phyloP scores from a whole-genome alignment of 2,329 filamentous ascomycete species.

The Colletotrichum neosansevieriae region DNA sequence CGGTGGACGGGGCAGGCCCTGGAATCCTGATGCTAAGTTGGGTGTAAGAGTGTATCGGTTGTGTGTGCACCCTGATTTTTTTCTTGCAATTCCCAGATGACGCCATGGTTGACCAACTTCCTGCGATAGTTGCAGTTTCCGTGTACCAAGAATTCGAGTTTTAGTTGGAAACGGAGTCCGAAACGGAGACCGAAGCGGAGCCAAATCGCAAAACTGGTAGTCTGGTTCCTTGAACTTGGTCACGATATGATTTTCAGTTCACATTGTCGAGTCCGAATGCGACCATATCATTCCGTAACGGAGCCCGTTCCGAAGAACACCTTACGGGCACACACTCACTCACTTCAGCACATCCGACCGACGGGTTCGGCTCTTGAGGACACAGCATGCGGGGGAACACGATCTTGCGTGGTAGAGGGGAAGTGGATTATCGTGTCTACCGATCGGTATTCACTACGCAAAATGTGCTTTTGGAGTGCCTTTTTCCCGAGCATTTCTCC shows the following conservation, averaged over 20 bases:
- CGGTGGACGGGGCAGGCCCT: conserved; percentile 23
- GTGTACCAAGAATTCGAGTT: background rate
- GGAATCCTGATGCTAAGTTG: conserved; percentile 12
- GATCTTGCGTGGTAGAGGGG: background rate
- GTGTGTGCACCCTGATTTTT: conserved; percentile 19
- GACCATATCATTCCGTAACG: conserved; percentile 9
- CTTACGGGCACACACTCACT: background rate
- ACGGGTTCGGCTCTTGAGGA: conserved; percentile 9
- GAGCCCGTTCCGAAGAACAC: conserved; percentile 21
- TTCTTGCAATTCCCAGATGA: background rate
- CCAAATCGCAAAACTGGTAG: background rate
- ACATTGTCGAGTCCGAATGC: conserved; percentile 3
- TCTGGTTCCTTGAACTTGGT: conserved; percentile 2
- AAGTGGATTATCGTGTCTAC: background rate
- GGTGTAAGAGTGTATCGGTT: background rate
- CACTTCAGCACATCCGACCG: conserved; percentile 5
- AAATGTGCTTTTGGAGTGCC: background rate
- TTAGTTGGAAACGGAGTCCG: conserved; percentile 17
- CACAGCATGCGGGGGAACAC: background rate
- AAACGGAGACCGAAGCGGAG: conserved; percentile 13
- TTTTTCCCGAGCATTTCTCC: conserved; percentile 15
- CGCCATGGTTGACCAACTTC: background rate
- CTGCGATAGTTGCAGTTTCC: conserved; percentile 31
- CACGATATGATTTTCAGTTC: background rate
- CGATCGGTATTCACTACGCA: conserved; percentile 5